Conservation (phyloP, 2,329 filamentous ascomycete species). For the Beauveria pseudobassiana region DNA sequence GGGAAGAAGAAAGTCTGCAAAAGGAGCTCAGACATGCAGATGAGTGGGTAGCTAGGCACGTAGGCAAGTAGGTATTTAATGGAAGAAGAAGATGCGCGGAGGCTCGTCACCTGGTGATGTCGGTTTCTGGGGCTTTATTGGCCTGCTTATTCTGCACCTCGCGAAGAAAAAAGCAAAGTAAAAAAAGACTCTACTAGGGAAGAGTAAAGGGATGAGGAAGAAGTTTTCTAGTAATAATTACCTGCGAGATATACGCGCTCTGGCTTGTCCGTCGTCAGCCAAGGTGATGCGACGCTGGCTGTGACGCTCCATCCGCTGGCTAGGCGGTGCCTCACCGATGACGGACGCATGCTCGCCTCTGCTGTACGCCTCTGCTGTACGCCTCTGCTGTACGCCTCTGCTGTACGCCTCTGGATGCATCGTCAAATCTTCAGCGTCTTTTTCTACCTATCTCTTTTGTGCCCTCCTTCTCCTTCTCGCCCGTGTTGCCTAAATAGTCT, state of each 20-base stretch:
- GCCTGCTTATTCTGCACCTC: neutral
- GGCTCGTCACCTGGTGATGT: neutral
- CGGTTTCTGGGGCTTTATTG: neutral
- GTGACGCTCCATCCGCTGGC: neutral
- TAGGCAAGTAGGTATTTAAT: no score
- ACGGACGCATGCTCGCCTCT: neutral
- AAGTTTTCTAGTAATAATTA: neutral
- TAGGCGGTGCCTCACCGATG: neutral
- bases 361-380: neutral
- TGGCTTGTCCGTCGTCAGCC: neutral
- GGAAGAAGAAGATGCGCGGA: neutral
- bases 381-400: neutral
- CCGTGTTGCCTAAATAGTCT: neutral
- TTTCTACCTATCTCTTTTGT: no score
- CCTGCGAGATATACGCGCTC: neutral
- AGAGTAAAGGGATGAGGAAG: neutral
- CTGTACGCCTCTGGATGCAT: neutral
- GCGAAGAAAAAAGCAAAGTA: neutral
- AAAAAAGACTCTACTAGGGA: neutral
- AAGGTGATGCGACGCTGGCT: neutral
- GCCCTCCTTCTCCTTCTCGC: neutral
- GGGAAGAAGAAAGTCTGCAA: no score
- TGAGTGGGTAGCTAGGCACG: neutral
- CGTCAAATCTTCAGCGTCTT: neutral
- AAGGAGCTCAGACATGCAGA: neutral